Evolutionary conservation across 116 monocot species (phyloP).

Genomic region (Iris pallida): DNA sequence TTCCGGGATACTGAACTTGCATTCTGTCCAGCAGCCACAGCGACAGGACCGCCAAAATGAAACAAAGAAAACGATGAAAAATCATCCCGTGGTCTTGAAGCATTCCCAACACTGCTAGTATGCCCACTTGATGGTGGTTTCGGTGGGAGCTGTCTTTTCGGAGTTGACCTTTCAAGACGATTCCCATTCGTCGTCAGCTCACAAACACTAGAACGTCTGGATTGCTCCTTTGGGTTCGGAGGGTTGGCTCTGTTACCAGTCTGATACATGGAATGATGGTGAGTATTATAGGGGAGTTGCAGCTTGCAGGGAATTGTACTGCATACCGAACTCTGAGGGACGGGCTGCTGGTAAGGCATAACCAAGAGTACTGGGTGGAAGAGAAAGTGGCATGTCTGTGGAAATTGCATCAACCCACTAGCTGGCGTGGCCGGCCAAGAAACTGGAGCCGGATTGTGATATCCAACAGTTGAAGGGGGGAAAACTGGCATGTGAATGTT

Average conservation of each 20-base stretch:
- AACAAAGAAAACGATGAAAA: slow-evolving; percentile 74
- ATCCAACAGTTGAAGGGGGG: slow-evolving; percentile 37
- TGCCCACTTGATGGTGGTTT: slow-evolving; percentile 11
- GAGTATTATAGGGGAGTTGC: slow-evolving; percentile 14
- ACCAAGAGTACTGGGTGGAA: slow-evolving; percentile 42
- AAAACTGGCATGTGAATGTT: slow-evolving; percentile 37
- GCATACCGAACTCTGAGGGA: slow-evolving; percentile 34
- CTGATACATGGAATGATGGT: slow-evolving; percentile 19
- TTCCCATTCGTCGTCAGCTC: slow-evolving; percentile 4
- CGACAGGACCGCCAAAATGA: slow-evolving; percentile 75
- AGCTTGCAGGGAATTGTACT: slow-evolving; percentile 32
- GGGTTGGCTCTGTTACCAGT: slow-evolving; percentile 11
- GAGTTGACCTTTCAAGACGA: slow-evolving; percentile 18
- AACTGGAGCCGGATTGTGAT: slow-evolving; percentile 22
- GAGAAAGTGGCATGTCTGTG: slow-evolving; percentile 43
- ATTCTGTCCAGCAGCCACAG: slow-evolving; percentile 21
- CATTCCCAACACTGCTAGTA: slow-evolving; percentile 10
- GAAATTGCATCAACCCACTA: slow-evolving; percentile 42
- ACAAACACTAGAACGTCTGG: slow-evolving; percentile 3
- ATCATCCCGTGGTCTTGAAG: slow-evolving; percentile 16
- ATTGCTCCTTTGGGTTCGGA: slow-evolving; percentile 24
- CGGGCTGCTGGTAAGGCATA: slow-evolving; percentile 37
- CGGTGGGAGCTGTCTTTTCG: slow-evolving; percentile 11
- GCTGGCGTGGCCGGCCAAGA: slow-evolving; percentile 34
- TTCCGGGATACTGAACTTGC: slow-evolving; percentile 15